phyloP scores from a whole-genome alignment of 2,329 filamentous ascomycete species.

The Alternaria alternata region DNA sequence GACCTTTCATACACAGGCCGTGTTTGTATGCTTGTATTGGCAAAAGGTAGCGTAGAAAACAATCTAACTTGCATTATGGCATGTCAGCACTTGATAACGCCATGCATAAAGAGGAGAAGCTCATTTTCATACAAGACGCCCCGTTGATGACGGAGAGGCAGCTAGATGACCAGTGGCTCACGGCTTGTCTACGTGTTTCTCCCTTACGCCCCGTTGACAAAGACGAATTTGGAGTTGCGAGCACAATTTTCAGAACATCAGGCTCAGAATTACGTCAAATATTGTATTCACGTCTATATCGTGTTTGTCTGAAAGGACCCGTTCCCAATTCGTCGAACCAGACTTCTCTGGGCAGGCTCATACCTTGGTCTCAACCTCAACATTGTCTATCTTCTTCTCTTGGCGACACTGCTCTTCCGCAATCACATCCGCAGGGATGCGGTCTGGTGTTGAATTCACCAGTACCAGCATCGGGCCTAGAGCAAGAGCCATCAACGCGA shows the following conservation, averaged over 20 bases:
- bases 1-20: not conserved
- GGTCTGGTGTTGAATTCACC: constrained; percentile 44
- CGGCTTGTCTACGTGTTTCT: not conserved
- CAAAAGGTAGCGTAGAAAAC: not conserved
- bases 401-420: constrained; percentile 32
- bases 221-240: not conserved
- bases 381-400: constrained; percentile 25
- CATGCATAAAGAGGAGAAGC: not conserved
- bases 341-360: not conserved
- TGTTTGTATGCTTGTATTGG: not conserved
- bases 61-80: not conserved
- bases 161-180: not conserved
- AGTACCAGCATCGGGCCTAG: constrained; percentile 43
- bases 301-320: not conserved
- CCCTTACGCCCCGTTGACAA: not conserved
- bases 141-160: not conserved
- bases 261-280: not conserved
- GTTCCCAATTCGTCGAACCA: not conserved
- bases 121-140: not conserved
- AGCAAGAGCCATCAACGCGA: constrained; percentile 42
- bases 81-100: not conserved
- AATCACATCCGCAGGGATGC: constrained; percentile 42
- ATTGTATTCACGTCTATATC: not conserved
- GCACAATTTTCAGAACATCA: not conserved
- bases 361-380: constrained; percentile 23